A percentile compares a stretch with the other conserved stretches of the same genome.
Conservation (phyloP, 768 basidiomycete genomes). For the Leucosporidium creatinivorum region DNA sequence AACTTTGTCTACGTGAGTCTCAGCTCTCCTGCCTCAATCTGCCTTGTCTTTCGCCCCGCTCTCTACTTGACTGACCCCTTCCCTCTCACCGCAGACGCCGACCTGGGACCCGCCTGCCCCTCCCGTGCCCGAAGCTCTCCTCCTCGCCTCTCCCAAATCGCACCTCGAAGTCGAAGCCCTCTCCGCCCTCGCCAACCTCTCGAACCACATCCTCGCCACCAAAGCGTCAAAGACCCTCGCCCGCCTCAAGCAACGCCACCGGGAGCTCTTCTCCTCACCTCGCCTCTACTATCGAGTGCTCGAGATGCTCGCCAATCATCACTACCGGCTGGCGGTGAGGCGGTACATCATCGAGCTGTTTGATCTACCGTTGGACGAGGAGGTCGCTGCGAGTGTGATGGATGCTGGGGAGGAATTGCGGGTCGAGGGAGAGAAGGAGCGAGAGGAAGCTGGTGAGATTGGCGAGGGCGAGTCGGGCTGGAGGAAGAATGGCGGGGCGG, state of each 20-base stretch:
- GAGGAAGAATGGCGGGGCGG: neutral
- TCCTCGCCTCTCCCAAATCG: constrained; percentile 56
- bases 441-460: neutral
- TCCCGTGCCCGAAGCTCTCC: constrained; percentile 1
- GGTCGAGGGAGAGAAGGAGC: neutral
- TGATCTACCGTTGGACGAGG: constrained; percentile 43
- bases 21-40: neutral
- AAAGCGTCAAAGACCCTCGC: constrained; percentile 84
- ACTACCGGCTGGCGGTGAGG: constrained; percentile 84
- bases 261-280: constrained; percentile 66
- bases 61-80: neutral
- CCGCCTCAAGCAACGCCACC: constrained; percentile 70
- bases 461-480: neutral
- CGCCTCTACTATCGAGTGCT: constrained; percentile 75
- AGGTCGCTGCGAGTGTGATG: neutral
- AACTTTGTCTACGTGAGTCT: constrained; percentile 49
- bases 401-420: constrained; percentile 10
- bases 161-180: constrained; percentile 74
- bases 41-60: too few relatives aligned
- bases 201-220: constrained; percentile 92
- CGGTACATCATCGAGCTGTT: constrained; percentile 90
- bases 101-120: constrained; percentile 15
- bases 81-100: constrained; percentile 16
- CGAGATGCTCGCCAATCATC: constrained; percentile 77
- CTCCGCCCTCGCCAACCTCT: constrained; percentile 83